Evolutionary conservation across 352 stramenopile species (phyloP), one percentile per base, ranked within the genome.

Genomic region (Globisporangium paroecandrum): DNA sequence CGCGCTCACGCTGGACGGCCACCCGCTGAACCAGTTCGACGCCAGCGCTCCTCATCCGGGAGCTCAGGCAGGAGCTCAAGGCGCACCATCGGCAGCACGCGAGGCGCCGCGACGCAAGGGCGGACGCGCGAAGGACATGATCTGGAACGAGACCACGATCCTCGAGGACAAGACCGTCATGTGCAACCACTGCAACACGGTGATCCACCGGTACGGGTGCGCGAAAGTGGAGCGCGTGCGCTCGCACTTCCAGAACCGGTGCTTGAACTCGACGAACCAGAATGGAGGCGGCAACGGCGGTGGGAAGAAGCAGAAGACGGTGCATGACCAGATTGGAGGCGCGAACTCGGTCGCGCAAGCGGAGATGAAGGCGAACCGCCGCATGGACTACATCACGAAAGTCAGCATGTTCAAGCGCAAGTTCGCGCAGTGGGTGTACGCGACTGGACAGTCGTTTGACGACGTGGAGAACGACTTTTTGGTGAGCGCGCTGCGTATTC

Each of bases 181-280:
- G n/a, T 90, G 82, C 70, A 90, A 90, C 69, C 80, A 77, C 69
- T 90, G 82, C 66, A 74, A 81, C 70, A 71, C 63, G 2, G 71
- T 90, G 47, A 90, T 90, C 68, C 83, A 91, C 62, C 80, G 82
- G 43, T 87, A 90, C 63, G 83, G 83, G 22, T 78, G 78, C 43
- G 75, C 80, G 58, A 91, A 91, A 49, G 83, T 91, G 9, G 83
- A 91, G 72, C 81, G 83, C 15, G 83, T 91, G 70, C 81, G 83
- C 58, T 75, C 74, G 32, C 83, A 91, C 63, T 91, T 91, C 68
- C 72, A 87, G 55, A 82, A 83, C 69, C 84, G 82, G 41, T 91
- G 83, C 54, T 43, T 79, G 6, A 64, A 73, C 57, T 64, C 38
- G 4, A 24, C 36, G 10, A 65, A 43, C 32, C 12, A 34, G 22